These are phyloP conservation scores for Cercospora beticola DNA, from an alignment of 2,329 filamentous ascomycete genomes.

Conservation along the genomic window DNA sequence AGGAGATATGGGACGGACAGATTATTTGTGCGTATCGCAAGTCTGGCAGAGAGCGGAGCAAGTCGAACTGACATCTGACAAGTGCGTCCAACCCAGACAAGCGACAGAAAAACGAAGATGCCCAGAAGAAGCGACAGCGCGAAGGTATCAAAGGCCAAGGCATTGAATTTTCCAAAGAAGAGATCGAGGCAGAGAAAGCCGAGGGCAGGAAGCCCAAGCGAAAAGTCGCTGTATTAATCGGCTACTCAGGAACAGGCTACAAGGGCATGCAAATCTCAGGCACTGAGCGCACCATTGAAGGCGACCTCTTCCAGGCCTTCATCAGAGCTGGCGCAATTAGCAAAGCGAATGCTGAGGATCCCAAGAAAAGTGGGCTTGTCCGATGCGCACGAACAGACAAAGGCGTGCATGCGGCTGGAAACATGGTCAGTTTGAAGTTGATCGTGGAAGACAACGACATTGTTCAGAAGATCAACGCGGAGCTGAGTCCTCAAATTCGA, in stretches of 20 bases:
- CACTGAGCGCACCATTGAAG: slow-evolving; percentile 84
- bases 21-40: slow-evolving; percentile 58
- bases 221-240: slow-evolving; percentile 93
- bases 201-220: slow-evolving; percentile 88
- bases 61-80: slow-evolving; percentile 43
- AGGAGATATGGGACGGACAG: slow-evolving; percentile 64
- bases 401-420: slow-evolving; percentile 93
- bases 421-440: slow-evolving; percentile 90
- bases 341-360: slow-evolving; percentile 94
- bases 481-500: slow-evolving; percentile 83
- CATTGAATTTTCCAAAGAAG: slow-evolving; percentile 64
- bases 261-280: slow-evolving; percentile 84
- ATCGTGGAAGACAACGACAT: slow-evolving; percentile 90
- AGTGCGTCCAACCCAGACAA: slow-evolving; percentile 48
- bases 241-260: slow-evolving; percentile 95
- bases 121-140: slow-evolving; percentile 46
- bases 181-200: slow-evolving; percentile 81
- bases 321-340: slow-evolving; percentile 89
- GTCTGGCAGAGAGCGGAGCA: slow-evolving; percentile 22
- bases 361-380: slow-evolving; percentile 91
- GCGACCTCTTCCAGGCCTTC: slow-evolving; percentile 89
- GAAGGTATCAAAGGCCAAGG: slow-evolving; percentile 45
- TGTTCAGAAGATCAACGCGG: slow-evolving; percentile 84
- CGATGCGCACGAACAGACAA: slow-evolving; percentile 96
- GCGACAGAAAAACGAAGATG: slow-evolving; percentile 45